These are phyloP conservation scores for Posidonia oceanica DNA, from an alignment of 116 monocot species.

Conservation along the genomic window DNA sequence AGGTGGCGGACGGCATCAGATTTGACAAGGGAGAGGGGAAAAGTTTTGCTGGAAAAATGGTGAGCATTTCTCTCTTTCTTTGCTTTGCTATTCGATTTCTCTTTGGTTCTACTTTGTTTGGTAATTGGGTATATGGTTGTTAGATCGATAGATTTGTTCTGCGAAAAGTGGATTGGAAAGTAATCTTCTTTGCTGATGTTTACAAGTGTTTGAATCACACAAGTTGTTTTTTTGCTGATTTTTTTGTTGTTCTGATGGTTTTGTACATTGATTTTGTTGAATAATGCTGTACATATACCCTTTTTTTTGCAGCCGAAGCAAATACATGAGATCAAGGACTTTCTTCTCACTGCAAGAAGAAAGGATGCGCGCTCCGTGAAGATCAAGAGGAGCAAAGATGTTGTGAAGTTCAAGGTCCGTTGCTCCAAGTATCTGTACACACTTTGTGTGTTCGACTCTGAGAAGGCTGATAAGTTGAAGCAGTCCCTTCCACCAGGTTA, in stretches of 20 bases:
- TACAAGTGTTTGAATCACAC: too few relatives aligned
- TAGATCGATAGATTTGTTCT: too few relatives aligned
- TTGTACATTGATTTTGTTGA: background rate
- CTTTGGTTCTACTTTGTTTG: too few relatives aligned
- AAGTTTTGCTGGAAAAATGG: background rate
- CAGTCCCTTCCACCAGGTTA: slow-evolving; percentile 13
- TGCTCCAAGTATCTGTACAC: slow-evolving; percentile 23
- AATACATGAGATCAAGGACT: slow-evolving; percentile 23
- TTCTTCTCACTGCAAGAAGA: slow-evolving; percentile 23
- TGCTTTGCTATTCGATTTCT: background rate
- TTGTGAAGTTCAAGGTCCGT: slow-evolving; percentile 21
- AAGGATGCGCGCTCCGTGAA: slow-evolving; percentile 21
- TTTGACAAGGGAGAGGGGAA: background rate
- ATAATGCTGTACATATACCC: too few relatives aligned
- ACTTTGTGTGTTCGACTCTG: slow-evolving; percentile 15
- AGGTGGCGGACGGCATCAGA: background rate
- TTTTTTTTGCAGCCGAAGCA: slow-evolving; percentile 17
- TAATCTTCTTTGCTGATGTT: too few relatives aligned
- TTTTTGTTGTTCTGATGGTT: background rate
- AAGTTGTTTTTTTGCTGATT: too few relatives aligned
- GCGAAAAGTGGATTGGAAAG: too few relatives aligned
- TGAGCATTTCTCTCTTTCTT: background rate
- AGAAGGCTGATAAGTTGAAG: slow-evolving; percentile 21
- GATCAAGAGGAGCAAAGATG: slow-evolving; percentile 22
- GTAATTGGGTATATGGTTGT: too few relatives aligned